phyloP scores from a whole-genome alignment of 192 early-diverging fungal species.

The Borealophlyctis nickersoniae region DNA sequence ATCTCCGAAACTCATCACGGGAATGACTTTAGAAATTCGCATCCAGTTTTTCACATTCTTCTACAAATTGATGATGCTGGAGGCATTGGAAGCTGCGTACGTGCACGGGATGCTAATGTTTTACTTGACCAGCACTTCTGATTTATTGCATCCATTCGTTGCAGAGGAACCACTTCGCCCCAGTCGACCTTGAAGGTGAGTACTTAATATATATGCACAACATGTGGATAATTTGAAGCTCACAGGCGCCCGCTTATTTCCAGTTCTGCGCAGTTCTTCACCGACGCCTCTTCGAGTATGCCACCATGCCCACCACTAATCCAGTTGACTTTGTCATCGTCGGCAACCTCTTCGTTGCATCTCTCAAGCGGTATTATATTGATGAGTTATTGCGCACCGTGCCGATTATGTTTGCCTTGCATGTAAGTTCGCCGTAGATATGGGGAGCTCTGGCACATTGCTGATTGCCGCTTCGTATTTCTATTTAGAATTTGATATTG shows the following conservation, averaged over 20 bases:
- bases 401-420: constrained; percentile 11
- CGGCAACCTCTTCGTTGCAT: constrained; percentile 1
- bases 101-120: constrained; percentile 1
- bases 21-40: constrained; percentile 1
- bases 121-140: neutral
- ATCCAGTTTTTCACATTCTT: neutral
- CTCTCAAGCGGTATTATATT: neutral
- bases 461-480: no score
- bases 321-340: constrained; percentile 24
- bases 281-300: constrained; percentile 6
- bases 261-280: constrained; percentile 7
- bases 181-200: no score
- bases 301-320: neutral
- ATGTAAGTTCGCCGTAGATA: neutral
- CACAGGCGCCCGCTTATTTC: no score
- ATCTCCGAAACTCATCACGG: neutral
- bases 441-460: neutral
- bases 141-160: no score
- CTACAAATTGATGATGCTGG: constrained; percentile 4
- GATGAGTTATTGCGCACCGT: constrained; percentile 9
- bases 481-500: no score
- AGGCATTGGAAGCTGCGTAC: neutral
- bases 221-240: no score
- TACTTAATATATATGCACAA: no score
- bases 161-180: no score